Evolutionary conservation across 2,329 filamentous ascomycete genomes (phyloP).

Genomic region (Bipolaris cookei): DNA sequence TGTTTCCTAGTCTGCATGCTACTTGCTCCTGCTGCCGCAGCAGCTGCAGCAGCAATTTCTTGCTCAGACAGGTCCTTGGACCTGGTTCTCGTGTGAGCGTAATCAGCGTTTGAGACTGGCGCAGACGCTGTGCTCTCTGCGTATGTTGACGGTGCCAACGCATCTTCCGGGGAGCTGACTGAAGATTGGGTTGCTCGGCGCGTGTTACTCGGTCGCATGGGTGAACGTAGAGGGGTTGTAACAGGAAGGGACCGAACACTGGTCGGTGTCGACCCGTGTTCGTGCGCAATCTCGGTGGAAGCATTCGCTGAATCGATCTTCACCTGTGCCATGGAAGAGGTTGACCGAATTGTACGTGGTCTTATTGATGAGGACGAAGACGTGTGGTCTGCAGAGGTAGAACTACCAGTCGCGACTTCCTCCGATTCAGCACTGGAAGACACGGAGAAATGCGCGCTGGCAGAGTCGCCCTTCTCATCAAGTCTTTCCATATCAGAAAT

Average conservation of each 20-base stretch:
- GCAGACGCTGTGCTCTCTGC: constrained; percentile 23
- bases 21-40: constrained; percentile 28
- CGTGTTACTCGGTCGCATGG: constrained; percentile 47
- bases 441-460: constrained; percentile 30
- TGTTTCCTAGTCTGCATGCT: constrained; percentile 28
- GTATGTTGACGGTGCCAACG: constrained; percentile 33
- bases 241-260: constrained; percentile 68
- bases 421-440: constrained; percentile 30
- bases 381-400: constrained; percentile 34
- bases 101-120: constrained; percentile 12
- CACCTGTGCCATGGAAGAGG: constrained; percentile 70
- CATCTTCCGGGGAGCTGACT: constrained; percentile 26
- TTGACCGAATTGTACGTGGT: constrained; percentile 65
- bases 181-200: constrained; percentile 19
- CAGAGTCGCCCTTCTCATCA: constrained; percentile 29
- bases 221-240: constrained; percentile 59
- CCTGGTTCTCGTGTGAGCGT: constrained; percentile 17
- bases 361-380: constrained; percentile 30
- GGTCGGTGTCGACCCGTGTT: constrained; percentile 66
- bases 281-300: constrained; percentile 58
- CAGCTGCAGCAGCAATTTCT: constrained; percentile 31
- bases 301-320: constrained; percentile 71
- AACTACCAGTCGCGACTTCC: constrained; percentile 26
- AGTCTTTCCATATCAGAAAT: constrained; percentile 28
- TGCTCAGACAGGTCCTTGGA: constrained; percentile 32